A percentile compares a stretch with the other conserved stretches of the same genome.
These are phyloP conservation scores for Dichomitus squalens DNA, from an alignment of 1,284 basidiomycete species.

Conservation along the genomic window DNA sequence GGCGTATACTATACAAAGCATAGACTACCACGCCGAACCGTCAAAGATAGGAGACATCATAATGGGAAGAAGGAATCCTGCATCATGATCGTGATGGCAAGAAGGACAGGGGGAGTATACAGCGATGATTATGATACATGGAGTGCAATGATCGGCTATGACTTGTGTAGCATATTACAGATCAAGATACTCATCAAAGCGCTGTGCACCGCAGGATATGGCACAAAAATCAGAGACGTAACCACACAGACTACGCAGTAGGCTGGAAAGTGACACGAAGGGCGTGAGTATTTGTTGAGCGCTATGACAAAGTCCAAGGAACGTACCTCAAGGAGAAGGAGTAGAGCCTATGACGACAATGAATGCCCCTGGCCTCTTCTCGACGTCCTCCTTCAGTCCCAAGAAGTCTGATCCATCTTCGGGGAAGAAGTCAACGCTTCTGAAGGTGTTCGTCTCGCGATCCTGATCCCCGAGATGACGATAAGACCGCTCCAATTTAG, in stretches of 20 bases:
- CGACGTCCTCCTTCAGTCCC: not conserved
- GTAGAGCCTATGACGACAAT: not conserved
- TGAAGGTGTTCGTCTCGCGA: not conserved
- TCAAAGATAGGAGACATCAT: too few relatives aligned
- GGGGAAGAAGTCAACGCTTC: not conserved
- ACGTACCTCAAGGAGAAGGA: not conserved
- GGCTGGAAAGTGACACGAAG: not conserved
- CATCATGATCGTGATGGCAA: too few relatives aligned
- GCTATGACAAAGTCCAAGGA: not conserved
- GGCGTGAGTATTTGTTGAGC: not conserved
- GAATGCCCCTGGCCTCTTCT: not conserved
- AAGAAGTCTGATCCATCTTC: not conserved
- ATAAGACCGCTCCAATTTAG: not conserved
- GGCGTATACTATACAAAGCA: too few relatives aligned
- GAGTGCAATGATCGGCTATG: not conserved
- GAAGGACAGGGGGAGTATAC: too few relatives aligned
- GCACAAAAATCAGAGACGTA: not conserved
- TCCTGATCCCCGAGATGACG: not conserved
- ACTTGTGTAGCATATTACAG: not conserved
- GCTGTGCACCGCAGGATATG: not conserved
- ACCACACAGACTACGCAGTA: not conserved
- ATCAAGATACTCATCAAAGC: not conserved
- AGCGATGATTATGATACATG: too few relatives aligned
- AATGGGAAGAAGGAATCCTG: too few relatives aligned
- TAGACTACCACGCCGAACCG: too few relatives aligned